Base-by-base conservation (phyloP, 768 basidiomycete species). In the Termitomyces sp. region DNA sequence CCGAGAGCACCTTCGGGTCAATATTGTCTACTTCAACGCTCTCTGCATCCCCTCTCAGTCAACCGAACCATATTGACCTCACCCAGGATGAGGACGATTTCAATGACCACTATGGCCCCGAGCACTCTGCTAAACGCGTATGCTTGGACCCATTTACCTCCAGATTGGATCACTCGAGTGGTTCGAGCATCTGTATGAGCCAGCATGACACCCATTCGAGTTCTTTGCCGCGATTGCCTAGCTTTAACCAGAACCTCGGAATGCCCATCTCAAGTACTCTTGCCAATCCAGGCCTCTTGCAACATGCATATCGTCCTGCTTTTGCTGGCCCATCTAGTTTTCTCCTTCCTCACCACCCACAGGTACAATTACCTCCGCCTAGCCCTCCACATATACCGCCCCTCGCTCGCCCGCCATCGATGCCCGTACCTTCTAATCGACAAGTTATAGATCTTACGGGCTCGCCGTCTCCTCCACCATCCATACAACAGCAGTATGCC, bases 401-500 rank as follows among this genome's bases (percentile, higher is more conserved):
- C 34, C 49, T 60, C 54, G 47, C 71, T 46, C 53, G 63, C 65
- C 59, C 30, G 24, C 47, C 53, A 40, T 52, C 53, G 37, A 52
- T 61, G 19, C 58, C 69, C 53, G 61, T 62, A 0, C 60, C 68
- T 42, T 60, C 68, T 5, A 66, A 65, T 48, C 75, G 73, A 56
- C 85, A 87, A 58, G 74, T 90, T 51, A 90, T 90, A 68, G 88
- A 90, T 77, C 80, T 90, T 34, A 90, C 86, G 17, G 71, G 75
- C 54, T 87, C 85, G 2, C 87, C 87, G 8, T 74, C 80, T 53
- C 71, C 80, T 45, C 77, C 78, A 12, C 78, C 79, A 2, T 56
- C 65, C 1, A 67, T 68, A 21, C 65, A 58, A 24, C 51, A 65
- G 21, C 61, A 63, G 28, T 68, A 66, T 45, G 57, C 54, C 55